Base-by-base conservation (phyloP, 2,329 filamentous ascomycete species). In the Diatrype stigma region DNA sequence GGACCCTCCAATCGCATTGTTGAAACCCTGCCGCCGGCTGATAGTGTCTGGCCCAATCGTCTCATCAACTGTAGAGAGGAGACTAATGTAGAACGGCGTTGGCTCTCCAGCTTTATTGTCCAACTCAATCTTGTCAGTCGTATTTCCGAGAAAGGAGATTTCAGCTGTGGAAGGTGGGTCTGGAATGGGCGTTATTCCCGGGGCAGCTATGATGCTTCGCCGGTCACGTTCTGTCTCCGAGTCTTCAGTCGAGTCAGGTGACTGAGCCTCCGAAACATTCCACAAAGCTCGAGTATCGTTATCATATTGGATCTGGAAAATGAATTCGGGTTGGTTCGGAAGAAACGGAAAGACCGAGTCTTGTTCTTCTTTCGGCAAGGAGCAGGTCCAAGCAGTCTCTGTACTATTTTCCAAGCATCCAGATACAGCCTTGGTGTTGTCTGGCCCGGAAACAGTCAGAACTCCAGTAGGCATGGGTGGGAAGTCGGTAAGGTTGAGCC, bases 391-490 rank as follows among this genome's bases (percentile, higher is more conserved):
- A 49, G 94, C 69, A 0, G 87, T 89, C 10, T 57, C 3, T 7
- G 65, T 58, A 4, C 82, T 76, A 1, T 87, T 87, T 7, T 77
- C 73, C 3, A 92, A 84, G 59, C 92, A 97, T 6, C 80, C 82
- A 21, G 81, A 81, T 49, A 82, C 79, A n/a, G 81, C 72, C 2
- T 78, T 71, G 0, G 80, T 79, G 46, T 87, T 84, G 58, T 89
- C 81, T 0, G 90, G 83, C 5, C 86, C 87, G 16, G 88, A 81
- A 16, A 96, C 79, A 0, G 90, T 95, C 54, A 89, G 78, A 17
- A 93, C 79, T 0, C 92, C 93, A 0, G 89, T 93, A 2, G 89
- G 90, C 62, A 96, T 89, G 0, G 91, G 87, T 17, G 92, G 92
- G 59, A 89, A 96, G 47, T 85, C 84, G 1, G 92, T 95, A 54